phyloP scores from a whole-genome alignment of 352 stramenopile genomes.

The Phytophthora podocarpi region DNA sequence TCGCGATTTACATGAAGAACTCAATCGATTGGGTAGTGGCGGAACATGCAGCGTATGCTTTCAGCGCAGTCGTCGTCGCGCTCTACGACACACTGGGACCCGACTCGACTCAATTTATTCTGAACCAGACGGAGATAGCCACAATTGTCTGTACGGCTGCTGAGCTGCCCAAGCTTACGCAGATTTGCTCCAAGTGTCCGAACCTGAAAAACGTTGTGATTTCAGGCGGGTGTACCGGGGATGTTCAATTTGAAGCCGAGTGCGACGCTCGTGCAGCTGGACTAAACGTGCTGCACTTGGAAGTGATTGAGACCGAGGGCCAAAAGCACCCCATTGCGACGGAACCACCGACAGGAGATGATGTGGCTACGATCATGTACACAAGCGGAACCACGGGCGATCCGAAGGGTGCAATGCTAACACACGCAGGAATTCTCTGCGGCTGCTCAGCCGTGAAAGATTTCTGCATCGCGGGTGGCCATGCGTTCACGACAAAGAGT shows the following conservation, averaged over 20 bases:
- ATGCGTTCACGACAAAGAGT: constrained; percentile 54
- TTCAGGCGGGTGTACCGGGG: constrained; percentile 29
- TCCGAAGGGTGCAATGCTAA: constrained; percentile 96
- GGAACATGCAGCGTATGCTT: constrained; percentile 84
- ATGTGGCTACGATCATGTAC: constrained; percentile 95
- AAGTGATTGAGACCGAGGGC: constrained; percentile 47
- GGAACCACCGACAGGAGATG: constrained; percentile 45
- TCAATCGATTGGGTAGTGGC: constrained; percentile 95
- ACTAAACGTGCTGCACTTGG: constrained; percentile 47
- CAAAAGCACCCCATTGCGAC: constrained; percentile 30
- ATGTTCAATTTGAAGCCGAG: constrained; percentile 44
- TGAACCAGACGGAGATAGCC: constrained; percentile 74
- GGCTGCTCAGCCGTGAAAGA: constrained; percentile 38
- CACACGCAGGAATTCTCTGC: constrained; percentile 73
- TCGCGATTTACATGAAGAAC: constrained; percentile 98
- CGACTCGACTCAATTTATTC: constrained; percentile 74
- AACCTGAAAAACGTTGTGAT: constrained; percentile 56
- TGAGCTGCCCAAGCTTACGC: constrained; percentile 56
- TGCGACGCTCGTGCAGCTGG: constrained; percentile 33
- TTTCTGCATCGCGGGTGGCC: constrained; percentile 31
- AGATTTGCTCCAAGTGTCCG: constrained; percentile 41
- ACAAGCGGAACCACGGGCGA: constrained; percentile 96
- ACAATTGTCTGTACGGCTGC: constrained; percentile 69
- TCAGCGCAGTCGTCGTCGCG: constrained; percentile 49
- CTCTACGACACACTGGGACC: constrained; percentile 84